phyloP scores from a whole-genome alignment of 306 rosid genomes.

The Cicer cuneatum region DNA sequence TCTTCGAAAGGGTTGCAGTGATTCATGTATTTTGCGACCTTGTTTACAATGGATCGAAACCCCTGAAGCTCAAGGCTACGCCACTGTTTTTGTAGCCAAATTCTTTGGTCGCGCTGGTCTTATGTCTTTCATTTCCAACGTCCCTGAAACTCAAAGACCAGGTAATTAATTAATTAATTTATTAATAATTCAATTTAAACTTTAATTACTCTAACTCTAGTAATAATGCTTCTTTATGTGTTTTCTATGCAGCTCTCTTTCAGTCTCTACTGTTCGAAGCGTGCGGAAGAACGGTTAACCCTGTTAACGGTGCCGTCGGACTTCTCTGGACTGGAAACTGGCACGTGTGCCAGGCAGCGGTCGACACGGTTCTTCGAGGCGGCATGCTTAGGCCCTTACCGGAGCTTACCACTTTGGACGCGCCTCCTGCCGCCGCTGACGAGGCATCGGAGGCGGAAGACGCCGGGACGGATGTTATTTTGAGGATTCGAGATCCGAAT shows the following conservation, averaged over 20 bases:
- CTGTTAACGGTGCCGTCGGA: slow-evolving; percentile 90
- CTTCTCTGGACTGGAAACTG: slow-evolving; percentile 93
- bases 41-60: slow-evolving; percentile 91
- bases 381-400: slow-evolving; percentile 68
- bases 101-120: slow-evolving; percentile 99
- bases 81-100: slow-evolving; percentile 95
- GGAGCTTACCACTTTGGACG: slow-evolving; percentile 48
- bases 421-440: slow-evolving; percentile 52
- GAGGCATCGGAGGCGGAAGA: slow-evolving; percentile 69
- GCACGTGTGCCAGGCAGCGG: slow-evolving; percentile 90
- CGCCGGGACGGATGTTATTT: slow-evolving; percentile 50
- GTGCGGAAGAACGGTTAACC: slow-evolving; percentile 87
- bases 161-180: slow-evolving; percentile 47
- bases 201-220: too few species aligned
- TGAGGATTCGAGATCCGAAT: slow-evolving; percentile 61
- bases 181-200: not conserved
- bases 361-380: slow-evolving; percentile 83
- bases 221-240: not conserved
- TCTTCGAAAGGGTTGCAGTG: slow-evolving; percentile 98
- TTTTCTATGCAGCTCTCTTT: slow-evolving; percentile 63
- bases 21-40: slow-evolving; percentile 79
- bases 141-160: slow-evolving; percentile 81
- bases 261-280: slow-evolving; percentile 90
- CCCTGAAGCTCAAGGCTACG: slow-evolving; percentile 91
- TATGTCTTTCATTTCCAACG: slow-evolving; percentile 93